These are phyloP conservation scores for Leccinum subtestaceum DNA, from an alignment of 768 basidiomycete genomes.

Conservation along the genomic window DNA sequence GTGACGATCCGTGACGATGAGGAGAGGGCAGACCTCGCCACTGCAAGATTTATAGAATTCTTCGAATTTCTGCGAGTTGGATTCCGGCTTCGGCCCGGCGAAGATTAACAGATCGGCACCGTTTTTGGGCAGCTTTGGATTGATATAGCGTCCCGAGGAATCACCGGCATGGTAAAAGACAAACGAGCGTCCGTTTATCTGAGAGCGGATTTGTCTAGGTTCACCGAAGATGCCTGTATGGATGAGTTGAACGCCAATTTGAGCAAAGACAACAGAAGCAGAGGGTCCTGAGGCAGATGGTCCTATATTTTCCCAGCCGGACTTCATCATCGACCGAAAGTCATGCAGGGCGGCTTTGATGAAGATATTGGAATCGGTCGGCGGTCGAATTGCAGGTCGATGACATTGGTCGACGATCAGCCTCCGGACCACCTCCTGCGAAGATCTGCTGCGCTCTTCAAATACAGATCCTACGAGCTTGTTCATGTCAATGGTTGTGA, in stretches of 20 bases:
- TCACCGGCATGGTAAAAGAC: conserved; percentile 21
- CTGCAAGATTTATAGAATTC: conserved; percentile 17
- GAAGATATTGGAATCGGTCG: conserved; percentile 18
- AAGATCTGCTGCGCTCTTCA: conserved; percentile 17
- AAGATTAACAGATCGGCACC: conserved; percentile 27
- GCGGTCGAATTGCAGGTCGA: conserved; percentile 13
- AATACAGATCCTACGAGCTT: conserved; percentile 17
- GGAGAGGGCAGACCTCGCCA: conserved; percentile 27
- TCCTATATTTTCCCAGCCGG: conserved; percentile 25
- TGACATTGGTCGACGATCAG: conserved; percentile 24
- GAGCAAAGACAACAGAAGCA: conserved; percentile 20
- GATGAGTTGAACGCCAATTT: conserved; percentile 15
- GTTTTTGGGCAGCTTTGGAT: conserved; percentile 20
- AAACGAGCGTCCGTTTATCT: conserved; percentile 24
- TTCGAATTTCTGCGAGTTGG: conserved; percentile 9
- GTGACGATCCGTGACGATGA: conserved; percentile 16
- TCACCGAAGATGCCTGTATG: conserved; percentile 16
- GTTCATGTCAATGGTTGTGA: conserved; percentile 34
- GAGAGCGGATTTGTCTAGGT: conserved; percentile 15
- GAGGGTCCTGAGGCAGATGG: conserved; percentile 5
- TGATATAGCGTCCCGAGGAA: conserved; percentile 12
- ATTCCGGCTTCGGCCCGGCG: conserved; percentile 8
- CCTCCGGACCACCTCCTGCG: conserved; percentile 20
- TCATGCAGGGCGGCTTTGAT: conserved; percentile 28
- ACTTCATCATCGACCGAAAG: conserved; percentile 26